Evolutionary conservation across 805 yeast species (phyloP), one percentile per base, ranked within the genome.

Genomic region (Middelhovenomyces tepae): DNA sequence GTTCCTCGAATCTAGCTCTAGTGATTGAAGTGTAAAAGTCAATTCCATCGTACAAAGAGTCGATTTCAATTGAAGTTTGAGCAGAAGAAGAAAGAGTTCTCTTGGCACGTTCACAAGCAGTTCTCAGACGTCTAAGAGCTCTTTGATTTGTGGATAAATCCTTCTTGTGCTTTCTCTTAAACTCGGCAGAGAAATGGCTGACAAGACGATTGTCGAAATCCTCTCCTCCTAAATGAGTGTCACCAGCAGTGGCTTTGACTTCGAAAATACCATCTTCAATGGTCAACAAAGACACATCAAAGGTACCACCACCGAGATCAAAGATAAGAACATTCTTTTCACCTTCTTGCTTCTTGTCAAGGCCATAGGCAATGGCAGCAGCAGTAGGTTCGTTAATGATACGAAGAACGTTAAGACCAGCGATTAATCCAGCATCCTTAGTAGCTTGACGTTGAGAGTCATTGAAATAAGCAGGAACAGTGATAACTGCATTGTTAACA

Each of bases 71-170:
- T 18, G 94, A 78, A 45, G 95, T 83, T 69, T 85, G 94, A 45
- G 95, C 84, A 38, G 93, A 80, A 19, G 94, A 84, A 23, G 95
- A 86, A 56, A 86, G 74, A 45, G 95, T 83, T 75, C 95, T 84
- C 89, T 86, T 87, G 44, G 96, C 96, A 69, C 95, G 78, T 73
- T 86, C 95, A 71, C 94, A 84, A 53, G 95, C 95, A 48, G 95
- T 86, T 76, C 95, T 82, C 64, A 86, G 76, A 78, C 95, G 84
- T 73, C 95, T 84, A 60, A 87, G 71, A 44, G 96, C 89, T 75
- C 95, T 83, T 71, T 85, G 94, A 76, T 85, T 84, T 50, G 73
- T 47, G 32, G 93, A 73, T 48, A 86, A 67, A 62, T 86, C 95
- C 73, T 84, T 83, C 78, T 83, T 83, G 77, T 81, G 75, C 75